Evolutionary conservation across 345 rosid genomes (phyloP), one percentile per base, ranked within the genome.

Genomic region (Melastoma malabathricum): DNA sequence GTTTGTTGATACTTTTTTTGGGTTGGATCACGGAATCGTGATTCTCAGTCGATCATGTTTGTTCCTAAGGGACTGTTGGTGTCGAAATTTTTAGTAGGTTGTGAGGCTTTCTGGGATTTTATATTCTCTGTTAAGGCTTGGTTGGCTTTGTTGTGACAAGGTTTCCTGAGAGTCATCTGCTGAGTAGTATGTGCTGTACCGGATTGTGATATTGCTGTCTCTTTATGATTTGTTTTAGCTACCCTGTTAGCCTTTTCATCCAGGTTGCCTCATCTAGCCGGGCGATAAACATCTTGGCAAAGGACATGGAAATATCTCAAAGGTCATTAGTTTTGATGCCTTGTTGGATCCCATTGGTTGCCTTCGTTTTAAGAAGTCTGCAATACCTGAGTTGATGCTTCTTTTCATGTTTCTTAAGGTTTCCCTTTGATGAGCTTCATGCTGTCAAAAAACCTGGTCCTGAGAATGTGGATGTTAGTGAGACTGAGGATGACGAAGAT

Each of bases 401-500:
- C 2, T 41, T 18, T 10, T 3, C 34, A 39, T 56, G 48, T 17
- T 58, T 43, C 54, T 72, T 66, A 71, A 79, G 81, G 55, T 73
- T 75, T 50, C 77, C 77, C 3, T 20, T 75, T 48, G 57, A 48
- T 13, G 65, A 75, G 62, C 71, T 68, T 41, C 68, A 58, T 43
- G 48, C 50, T 2, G 59, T 54, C 65, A 67, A 52, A 50, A 68
- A 71, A 62, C 68, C 74, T 49, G 74, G 60, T 58, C 68, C 66
- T 0, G 71, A 73, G 51, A 79, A 65, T 44, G 54, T 56, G 53
- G 86, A 76, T 52, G 70, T 57, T 17, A 59, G 80, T 51, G 82
- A 79, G 39, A 71, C 75, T 2, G 77, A 79, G 55, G 80, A 79
- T 45, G 77, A 75, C 55, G 78, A 66, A 2, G 79, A 70, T 5